Base-by-base conservation (phyloP, 176 grass and related monocot species). In the Calamus simplicifolius region DNA sequence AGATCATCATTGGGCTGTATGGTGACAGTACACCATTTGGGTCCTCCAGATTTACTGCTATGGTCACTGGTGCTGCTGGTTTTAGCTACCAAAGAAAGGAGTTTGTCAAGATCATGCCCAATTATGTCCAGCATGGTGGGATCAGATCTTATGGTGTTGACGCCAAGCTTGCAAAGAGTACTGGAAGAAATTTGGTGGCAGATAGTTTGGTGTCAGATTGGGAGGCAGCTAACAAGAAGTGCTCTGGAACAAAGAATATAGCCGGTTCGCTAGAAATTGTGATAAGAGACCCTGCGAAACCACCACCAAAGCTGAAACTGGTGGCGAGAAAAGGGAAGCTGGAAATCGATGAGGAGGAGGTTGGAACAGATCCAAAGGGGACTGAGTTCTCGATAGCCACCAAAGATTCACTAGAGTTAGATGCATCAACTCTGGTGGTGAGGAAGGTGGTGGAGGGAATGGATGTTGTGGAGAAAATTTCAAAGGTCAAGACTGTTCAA, bases 61-160 rank as follows among this genome's bases (percentile, higher is more conserved):
- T 96, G 8, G 83, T 72, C 28, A 66, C 67, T 0, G 79, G 79
- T 12, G 52, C 67, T 4, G 80, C 78, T 7, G 92, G 92, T 15
- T 62, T 96, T 38, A 85, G 86, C 19, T 97, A 91, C 68, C 50
- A 87, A 26, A 82, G 92, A 50, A 97, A 97, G 80, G 92, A 97
- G 81, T 97, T 97, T 69, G 58, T 82, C 26, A 87, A 82, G 84
- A 79, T 97, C 60, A 67, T 90, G 48, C 83, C 87, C 1, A 78
- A 74, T 4, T 97, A 97, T 62, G 69, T 97, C 29, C 92, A 88
- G 56, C 87, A 97, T 79, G 71, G 66, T n/a, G 92, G 92, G 68
- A 83, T 88, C 30, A 77, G 79, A 16, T 80, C 85, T 1, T 88
- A 83, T 63, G 79, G 79, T 27, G 61, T 67, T 23, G 79, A 82